Evolutionary conservation across 2,329 filamentous ascomycete species (phyloP).

Genomic region (Stenocarpella maydis): DNA sequence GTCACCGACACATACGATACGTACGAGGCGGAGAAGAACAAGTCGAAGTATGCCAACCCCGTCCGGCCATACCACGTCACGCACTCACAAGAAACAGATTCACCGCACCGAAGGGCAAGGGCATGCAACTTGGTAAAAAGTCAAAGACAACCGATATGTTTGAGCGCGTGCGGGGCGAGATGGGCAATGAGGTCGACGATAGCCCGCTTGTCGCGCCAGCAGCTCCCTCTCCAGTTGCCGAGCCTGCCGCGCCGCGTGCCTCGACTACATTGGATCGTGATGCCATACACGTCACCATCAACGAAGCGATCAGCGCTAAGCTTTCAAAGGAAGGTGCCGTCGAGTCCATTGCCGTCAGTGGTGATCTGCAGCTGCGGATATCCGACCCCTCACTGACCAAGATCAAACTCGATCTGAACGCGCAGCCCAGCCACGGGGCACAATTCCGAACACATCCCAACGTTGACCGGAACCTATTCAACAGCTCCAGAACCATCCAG

Average conservation of each 20-base stretch:
- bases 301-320: conserved; percentile 89
- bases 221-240: conserved; percentile 57
- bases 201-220: conserved; percentile 71
- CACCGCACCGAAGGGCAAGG: conserved; percentile 84
- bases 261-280: conserved; percentile 80
- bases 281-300: conserved; percentile 86
- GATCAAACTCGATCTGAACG: conserved; percentile 82
- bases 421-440: conserved; percentile 80
- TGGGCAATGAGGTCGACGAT: conserved; percentile 87
- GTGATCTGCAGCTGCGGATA: conserved; percentile 91
- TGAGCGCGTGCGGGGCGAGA: conserved; percentile 89
- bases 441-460: conserved; percentile 97
- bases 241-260: conserved; percentile 62
- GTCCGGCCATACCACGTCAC: not conserved
- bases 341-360: conserved; percentile 87
- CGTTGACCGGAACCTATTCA: conserved; percentile 90
- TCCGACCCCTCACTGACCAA: conserved; percentile 89
- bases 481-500: conserved; percentile 82
- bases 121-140: conserved; percentile 99
- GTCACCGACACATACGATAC: conserved; percentile 86
- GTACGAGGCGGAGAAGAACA: conserved; percentile 98
- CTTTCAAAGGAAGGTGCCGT: conserved; percentile 87
- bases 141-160: conserved; percentile 98
- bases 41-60: conserved; percentile 72
- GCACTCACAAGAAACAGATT: conserved; percentile 51